Conservation (phyloP, 2,329 filamentous ascomycete species). For the Sclerotinia minor region DNA sequence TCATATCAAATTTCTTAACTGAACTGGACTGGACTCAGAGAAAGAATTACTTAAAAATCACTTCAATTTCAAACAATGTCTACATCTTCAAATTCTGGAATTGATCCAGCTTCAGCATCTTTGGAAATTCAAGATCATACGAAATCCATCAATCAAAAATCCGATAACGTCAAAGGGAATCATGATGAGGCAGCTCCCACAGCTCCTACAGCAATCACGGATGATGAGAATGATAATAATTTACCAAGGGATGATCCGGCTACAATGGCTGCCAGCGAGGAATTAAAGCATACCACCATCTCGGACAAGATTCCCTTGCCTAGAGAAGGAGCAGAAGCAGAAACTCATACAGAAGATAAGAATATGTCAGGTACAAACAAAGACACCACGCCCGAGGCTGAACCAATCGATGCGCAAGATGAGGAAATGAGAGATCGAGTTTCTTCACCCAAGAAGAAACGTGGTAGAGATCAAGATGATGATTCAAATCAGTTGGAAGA, state of each 20-base stretch:
- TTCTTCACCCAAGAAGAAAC: slow-evolving; percentile 66
- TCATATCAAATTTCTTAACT: slow-evolving; percentile 1
- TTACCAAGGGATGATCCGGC: slow-evolving; percentile 56
- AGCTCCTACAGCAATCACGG: slow-evolving; percentile 31
- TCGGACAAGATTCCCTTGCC: slow-evolving; percentile 50
- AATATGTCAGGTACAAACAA: slow-evolving; percentile 34
- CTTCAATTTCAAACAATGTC: slow-evolving; percentile 16
- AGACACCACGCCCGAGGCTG: slow-evolving; percentile 38
- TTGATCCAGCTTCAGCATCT: slow-evolving; percentile 27
- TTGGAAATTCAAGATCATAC: slow-evolving; percentile 27
- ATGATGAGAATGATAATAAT: slow-evolving; percentile 29
- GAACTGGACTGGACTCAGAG: background rate
- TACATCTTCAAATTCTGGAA: slow-evolving; percentile 34
- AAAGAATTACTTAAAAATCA: slow-evolving; percentile 3
- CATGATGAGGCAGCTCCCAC: slow-evolving; percentile 36
- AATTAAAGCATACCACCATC: slow-evolving; percentile 64
- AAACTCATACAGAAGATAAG: slow-evolving; percentile 40
- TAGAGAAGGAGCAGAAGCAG: slow-evolving; percentile 46
- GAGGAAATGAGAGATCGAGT: slow-evolving; percentile 52
- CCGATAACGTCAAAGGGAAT: slow-evolving; percentile 36
- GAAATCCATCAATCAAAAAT: slow-evolving; percentile 25
- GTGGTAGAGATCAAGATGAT: slow-evolving; percentile 48
- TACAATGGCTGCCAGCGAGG: slow-evolving; percentile 62
- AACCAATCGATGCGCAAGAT: slow-evolving; percentile 44
- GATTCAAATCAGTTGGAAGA: slow-evolving; percentile 45